Evolutionary conservation across 2,329 filamentous ascomycete genomes (phyloP).

Genomic region (Pestalotiopsis sp.): DNA sequence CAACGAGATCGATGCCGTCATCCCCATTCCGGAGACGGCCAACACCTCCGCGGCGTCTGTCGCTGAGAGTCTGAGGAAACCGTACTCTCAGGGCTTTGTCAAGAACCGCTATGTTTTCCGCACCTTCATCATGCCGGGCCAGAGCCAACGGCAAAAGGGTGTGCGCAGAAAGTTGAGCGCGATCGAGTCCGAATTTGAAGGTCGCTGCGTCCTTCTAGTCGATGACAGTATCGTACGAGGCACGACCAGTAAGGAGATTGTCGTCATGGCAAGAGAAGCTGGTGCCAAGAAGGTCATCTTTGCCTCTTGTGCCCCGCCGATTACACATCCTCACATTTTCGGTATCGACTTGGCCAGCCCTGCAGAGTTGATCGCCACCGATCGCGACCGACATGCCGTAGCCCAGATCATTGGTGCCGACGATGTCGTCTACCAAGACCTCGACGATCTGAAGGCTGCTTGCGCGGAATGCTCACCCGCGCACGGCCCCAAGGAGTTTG

Average conservation of each 20-base stretch:
- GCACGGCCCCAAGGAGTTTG: slow-evolving; percentile 67
- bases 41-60: slow-evolving; percentile 75
- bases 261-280: slow-evolving; percentile 80
- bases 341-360: slow-evolving; percentile 30
- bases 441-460: slow-evolving; percentile 78
- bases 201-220: slow-evolving; percentile 78
- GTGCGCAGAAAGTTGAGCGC: slow-evolving; percentile 89
- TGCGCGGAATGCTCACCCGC: slow-evolving; percentile 73
- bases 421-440: slow-evolving; percentile 75
- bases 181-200: slow-evolving; percentile 83
- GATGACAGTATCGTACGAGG: slow-evolving; percentile 91
- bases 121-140: slow-evolving; percentile 75
- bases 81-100: slow-evolving; percentile 65
- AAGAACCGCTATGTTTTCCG: slow-evolving; percentile 45
- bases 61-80: slow-evolving; percentile 70
- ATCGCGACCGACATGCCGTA: slow-evolving; percentile 38
- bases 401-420: slow-evolving; percentile 66
- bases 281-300: slow-evolving; percentile 84
- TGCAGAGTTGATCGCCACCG: slow-evolving; percentile 30
- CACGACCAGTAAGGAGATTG: slow-evolving; percentile 79
- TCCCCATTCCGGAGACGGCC: slow-evolving; percentile 75
- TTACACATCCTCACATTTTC: slow-evolving; percentile 87
- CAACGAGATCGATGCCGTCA: slow-evolving; percentile 66
- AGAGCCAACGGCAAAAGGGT: slow-evolving; percentile 79
- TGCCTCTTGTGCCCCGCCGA: slow-evolving; percentile 79